These are phyloP conservation scores for Penicillium brevicompactum DNA, from an alignment of 2,329 filamentous ascomycete species.

Conservation along the genomic window DNA sequence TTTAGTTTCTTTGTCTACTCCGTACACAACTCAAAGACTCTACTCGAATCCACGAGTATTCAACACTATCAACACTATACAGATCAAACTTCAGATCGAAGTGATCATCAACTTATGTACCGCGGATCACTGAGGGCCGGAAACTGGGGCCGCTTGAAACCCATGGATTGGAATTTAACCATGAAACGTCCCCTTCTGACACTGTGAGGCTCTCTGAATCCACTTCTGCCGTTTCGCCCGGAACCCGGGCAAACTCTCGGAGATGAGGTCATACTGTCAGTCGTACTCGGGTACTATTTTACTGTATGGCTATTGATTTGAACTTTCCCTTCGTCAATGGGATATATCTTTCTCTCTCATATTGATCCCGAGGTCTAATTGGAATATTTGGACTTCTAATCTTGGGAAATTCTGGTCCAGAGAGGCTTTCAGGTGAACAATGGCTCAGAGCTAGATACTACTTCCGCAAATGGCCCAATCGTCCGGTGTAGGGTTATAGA, in stretches of 20 bases:
- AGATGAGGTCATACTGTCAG: background rate
- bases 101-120: background rate
- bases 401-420: too few species aligned
- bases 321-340: too few species aligned
- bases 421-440: too few species aligned
- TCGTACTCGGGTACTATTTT: too few species aligned
- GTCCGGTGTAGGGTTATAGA: too few species aligned
- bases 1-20: background rate
- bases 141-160: constrained; percentile 1
- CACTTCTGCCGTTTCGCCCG: background rate
- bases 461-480: too few species aligned
- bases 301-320: too few species aligned
- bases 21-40: background rate
- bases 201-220: background rate
- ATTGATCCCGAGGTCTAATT: too few species aligned
- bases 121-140: background rate
- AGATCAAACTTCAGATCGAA: background rate
- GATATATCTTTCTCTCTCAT: too few species aligned
- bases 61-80: background rate
- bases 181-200: constrained; percentile 1
- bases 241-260: background rate
- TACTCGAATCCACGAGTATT: background rate
- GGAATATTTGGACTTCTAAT: too few species aligned
- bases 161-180: constrained; percentile 1
- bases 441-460: too few species aligned